These are phyloP conservation scores for Cryptococcus sp. DNA, from an alignment of 1,284 basidiomycete genomes.

Conservation along the genomic window DNA sequence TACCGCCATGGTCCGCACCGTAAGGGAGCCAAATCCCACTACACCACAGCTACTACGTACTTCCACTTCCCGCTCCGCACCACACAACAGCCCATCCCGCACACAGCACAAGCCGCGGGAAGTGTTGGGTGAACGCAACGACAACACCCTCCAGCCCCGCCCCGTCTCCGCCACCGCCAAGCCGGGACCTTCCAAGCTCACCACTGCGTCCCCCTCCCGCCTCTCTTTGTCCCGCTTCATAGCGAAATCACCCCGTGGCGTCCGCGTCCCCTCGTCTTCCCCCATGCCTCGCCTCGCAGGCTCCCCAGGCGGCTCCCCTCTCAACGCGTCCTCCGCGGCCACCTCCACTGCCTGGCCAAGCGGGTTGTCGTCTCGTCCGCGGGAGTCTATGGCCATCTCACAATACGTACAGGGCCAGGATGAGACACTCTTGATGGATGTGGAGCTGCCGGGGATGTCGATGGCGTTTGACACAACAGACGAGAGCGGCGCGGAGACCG, in stretches of 20 bases:
- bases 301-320: conserved; percentile 1
- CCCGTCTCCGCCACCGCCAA: not conserved
- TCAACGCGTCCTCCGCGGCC: conserved; percentile 13
- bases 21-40: conserved; percentile 15
- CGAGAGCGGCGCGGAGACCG: conserved; percentile 17
- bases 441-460: conserved; percentile 12
- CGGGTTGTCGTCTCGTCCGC: conserved; percentile 7
- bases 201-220: not conserved
- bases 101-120: conserved; percentile 3
- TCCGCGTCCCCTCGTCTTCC: conserved; percentile 13
- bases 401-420: conserved; percentile 8
- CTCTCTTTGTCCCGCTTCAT: conserved; percentile 10
- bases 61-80: conserved; percentile 10
- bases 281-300: conserved; percentile 5
- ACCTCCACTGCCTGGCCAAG: conserved; percentile 1
- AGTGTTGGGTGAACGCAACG: conserved; percentile 17
- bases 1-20: conserved; percentile 17
- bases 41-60: conserved; percentile 15
- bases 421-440: conserved; percentile 23
- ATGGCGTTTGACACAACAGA: conserved; percentile 12
- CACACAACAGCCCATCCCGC: not conserved
- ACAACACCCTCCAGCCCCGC: conserved; percentile 8
- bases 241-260: conserved; percentile 10
- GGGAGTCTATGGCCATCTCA: conserved; percentile 8
- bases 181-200: not conserved